Evolutionary conservation across 345 rosid genomes (phyloP).

Genomic region (Xanthoceras sorbifolium): DNA sequence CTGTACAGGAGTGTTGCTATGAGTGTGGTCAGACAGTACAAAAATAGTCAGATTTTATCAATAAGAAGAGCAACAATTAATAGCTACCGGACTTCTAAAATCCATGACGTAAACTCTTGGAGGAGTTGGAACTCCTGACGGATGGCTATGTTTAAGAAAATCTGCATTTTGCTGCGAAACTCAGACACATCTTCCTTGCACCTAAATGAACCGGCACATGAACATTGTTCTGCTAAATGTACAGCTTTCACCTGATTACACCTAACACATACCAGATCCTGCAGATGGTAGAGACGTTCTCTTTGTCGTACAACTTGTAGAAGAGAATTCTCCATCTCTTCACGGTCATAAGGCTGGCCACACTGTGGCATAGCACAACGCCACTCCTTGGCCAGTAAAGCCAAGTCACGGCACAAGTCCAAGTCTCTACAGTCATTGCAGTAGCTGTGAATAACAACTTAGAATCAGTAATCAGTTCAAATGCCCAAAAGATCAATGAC

Average conservation of each 20-base stretch:
- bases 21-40: background rate
- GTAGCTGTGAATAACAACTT: conserved; percentile 51
- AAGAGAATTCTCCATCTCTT: conserved; percentile 82
- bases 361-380: conserved; percentile 73
- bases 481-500: background rate
- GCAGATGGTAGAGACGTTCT: conserved; percentile 82
- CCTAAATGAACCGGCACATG: conserved; percentile 74
- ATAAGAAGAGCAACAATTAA: background rate
- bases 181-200: conserved; percentile 75
- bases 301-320: conserved; percentile 80
- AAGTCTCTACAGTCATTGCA: conserved; percentile 94
- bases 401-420: conserved; percentile 76
- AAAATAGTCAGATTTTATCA: background rate
- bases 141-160: conserved; percentile 63
- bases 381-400: conserved; percentile 75
- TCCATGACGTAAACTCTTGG: conserved; percentile 67
- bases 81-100: conserved; percentile 37
- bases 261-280: conserved; percentile 77
- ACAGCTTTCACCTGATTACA: conserved; percentile 92
- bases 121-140: conserved; percentile 66
- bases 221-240: conserved; percentile 80
- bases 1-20: background rate
- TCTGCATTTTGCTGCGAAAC: conserved; percentile 63
- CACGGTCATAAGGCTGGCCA: conserved; percentile 77
- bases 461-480: conserved; percentile 21